phyloP scores from a whole-genome alignment of 345 rosid genomes.

The Pseudoturritis turrita region DNA sequence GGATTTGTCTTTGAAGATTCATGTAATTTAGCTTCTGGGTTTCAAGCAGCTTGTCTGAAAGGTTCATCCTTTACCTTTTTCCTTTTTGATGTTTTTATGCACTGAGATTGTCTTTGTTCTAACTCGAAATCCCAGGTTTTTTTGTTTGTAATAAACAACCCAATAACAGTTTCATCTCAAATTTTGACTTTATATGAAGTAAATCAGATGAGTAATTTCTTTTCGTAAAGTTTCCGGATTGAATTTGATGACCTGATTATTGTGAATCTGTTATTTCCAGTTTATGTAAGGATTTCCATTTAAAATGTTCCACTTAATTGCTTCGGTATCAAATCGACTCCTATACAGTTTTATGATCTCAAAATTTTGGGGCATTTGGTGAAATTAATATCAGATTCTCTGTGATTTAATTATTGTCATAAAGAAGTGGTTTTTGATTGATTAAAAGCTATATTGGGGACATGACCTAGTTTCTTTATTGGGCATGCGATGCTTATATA shows the following conservation, averaged over 20 bases:
- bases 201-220: slow-evolving; percentile 16
- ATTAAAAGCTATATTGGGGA: slow-evolving; percentile 13
- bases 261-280: background rate
- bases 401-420: background rate
- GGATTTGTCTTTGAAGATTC: slow-evolving; percentile 17
- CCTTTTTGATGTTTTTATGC: background rate
- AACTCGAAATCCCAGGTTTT: background rate
- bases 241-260: slow-evolving; percentile 5
- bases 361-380: background rate
- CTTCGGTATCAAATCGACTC: background rate
- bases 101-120: background rate
- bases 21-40: slow-evolving; percentile 14
- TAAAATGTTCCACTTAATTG: background rate
- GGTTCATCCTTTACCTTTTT: slow-evolving; percentile 18
- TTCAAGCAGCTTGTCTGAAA: slow-evolving; percentile 9
- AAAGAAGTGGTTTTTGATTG: background rate
- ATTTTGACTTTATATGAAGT: slow-evolving; percentile 7
- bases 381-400: slow-evolving; percentile 16
- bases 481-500: slow-evolving; percentile 31
- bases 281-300: background rate
- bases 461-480: slow-evolving; percentile 28
- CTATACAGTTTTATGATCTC: background rate
- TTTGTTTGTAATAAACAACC: background rate
- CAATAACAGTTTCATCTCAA: background rate
- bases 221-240: background rate